A percentile compares a stretch with the other conserved stretches of the same genome.
Conservation (phyloP, 257 asterid genomes). For the Ocimum tenuiflorum region DNA sequence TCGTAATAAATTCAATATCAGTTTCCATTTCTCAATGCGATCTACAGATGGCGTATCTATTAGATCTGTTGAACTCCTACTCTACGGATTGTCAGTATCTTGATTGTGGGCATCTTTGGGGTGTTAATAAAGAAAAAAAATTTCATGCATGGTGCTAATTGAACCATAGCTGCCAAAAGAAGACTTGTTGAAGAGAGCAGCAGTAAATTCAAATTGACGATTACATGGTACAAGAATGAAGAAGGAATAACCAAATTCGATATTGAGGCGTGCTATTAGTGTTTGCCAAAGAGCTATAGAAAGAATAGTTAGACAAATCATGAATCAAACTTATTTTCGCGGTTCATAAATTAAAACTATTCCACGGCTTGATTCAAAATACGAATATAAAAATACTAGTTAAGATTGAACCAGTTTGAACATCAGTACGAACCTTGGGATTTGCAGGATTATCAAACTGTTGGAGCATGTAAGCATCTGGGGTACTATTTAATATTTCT, state of each 20-base stretch:
- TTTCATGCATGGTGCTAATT: no score
- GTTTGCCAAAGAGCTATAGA: not conserved
- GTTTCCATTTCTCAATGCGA: no score
- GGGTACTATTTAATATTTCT: slow-evolving; percentile 67
- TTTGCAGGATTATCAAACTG: slow-evolving; percentile 97
- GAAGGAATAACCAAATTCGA: not conserved
- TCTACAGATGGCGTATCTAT: no score
- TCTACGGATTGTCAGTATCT: no score
- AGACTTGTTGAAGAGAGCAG: no score
- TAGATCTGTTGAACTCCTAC: no score
- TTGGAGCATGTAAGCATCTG: slow-evolving; percentile 90
- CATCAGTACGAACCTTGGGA: slow-evolving; percentile 62
- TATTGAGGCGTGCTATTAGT: not conserved
- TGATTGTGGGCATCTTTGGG: no score
- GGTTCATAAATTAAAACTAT: not conserved
- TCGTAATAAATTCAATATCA: no score
- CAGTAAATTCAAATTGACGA: slow-evolving; percentile 6
- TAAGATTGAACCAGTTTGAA: not conserved
- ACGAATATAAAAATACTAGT: not conserved
- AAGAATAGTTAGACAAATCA: not conserved
- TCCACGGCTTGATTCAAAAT: not conserved
- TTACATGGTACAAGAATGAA: slow-evolving; percentile 9
- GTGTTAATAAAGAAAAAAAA: no score
- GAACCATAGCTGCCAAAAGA: no score
- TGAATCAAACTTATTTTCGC: not conserved